These are phyloP conservation scores for Poteriospumella lacustris DNA, from an alignment of 108 stramenopile genomes.

Conservation along the genomic window DNA sequence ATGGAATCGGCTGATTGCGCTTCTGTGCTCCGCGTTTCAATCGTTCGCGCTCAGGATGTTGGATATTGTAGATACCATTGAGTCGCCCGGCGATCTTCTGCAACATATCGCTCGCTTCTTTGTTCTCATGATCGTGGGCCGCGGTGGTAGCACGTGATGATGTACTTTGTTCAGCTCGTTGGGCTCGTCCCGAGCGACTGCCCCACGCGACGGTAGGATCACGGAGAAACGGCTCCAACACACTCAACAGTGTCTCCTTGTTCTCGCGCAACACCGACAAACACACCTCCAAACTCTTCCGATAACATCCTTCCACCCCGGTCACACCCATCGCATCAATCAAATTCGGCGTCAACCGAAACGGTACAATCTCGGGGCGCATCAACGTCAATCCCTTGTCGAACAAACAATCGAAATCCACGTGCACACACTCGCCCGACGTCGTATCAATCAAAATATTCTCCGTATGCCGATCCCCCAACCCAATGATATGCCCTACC, in stretches of 20 bases:
- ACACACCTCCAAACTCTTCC: conserved; percentile 64
- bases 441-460: conserved; percentile 91
- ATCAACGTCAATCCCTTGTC: conserved; percentile 88
- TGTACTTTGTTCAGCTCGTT: background rate
- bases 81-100: conserved; percentile 49
- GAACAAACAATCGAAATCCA: conserved; percentile 93
- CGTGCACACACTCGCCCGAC: conserved; percentile 91
- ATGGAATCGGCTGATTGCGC: background rate
- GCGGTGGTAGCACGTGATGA: background rate
- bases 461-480: conserved; percentile 96
- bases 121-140: conserved; percentile 11
- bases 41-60: conserved; percentile 14
- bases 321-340: conserved; percentile 86
- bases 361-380: conserved; percentile 93
- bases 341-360: conserved; percentile 96
- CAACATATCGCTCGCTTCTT: conserved; percentile 18
- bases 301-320: conserved; percentile 80
- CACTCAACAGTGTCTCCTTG: conserved; percentile 83
- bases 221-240: conserved; percentile 87
- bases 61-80: conserved; percentile 46
- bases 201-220: conserved; percentile 50
- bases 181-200: background rate
- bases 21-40: background rate
- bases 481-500: conserved; percentile 91
- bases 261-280: conserved; percentile 80